Evolutionary conservation across 208 protist genomes (phyloP).

Genomic region (Herpetomonas tarakana): DNA sequence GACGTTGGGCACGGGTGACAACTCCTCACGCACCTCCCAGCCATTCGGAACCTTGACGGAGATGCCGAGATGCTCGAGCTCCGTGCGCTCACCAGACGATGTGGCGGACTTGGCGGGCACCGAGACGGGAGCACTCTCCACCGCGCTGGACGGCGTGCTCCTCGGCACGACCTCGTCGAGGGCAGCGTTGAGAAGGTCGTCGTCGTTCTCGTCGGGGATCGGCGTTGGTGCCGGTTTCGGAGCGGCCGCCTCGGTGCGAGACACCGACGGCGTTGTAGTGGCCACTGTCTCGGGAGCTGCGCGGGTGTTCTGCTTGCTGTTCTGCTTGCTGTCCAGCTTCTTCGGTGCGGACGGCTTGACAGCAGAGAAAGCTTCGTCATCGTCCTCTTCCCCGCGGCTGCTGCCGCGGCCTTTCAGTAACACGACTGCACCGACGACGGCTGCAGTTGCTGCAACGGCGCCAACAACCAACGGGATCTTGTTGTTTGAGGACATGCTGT

Average conservation of each 20-base stretch:
- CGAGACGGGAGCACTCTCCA: background rate
- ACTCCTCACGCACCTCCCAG: conserved; percentile 70
- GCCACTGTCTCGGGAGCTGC: background rate
- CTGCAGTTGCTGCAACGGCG: conserved; percentile 18
- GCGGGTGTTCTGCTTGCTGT: no score
- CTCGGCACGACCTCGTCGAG: conserved; percentile 18
- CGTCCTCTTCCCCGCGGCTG: conserved; percentile 7
- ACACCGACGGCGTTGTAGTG: background rate
- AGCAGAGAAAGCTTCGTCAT: conserved; percentile 25
- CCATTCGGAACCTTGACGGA: conserved; percentile 44
- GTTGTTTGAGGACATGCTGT: conserved; percentile 10
- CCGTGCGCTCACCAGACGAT: conserved; percentile 9
- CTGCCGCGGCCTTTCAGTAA: conserved; percentile 9
- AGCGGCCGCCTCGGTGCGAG: background rate
- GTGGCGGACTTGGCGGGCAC: background rate
- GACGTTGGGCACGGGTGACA: conserved; percentile 73
- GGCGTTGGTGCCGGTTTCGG: background rate
- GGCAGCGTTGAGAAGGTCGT: conserved; percentile 21
- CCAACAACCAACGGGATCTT: conserved; percentile 12
- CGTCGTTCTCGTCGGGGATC: conserved; percentile 4
- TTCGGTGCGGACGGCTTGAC: conserved; percentile 5
- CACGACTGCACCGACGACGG: conserved; percentile 14
- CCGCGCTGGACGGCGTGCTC: background rate
- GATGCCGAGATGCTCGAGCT: conserved; percentile 45
- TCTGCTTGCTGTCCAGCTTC: conserved; percentile 4